Evolutionary conservation across 345 rosid species (phyloP).

Genomic region (Raphanus sativus): DNA sequence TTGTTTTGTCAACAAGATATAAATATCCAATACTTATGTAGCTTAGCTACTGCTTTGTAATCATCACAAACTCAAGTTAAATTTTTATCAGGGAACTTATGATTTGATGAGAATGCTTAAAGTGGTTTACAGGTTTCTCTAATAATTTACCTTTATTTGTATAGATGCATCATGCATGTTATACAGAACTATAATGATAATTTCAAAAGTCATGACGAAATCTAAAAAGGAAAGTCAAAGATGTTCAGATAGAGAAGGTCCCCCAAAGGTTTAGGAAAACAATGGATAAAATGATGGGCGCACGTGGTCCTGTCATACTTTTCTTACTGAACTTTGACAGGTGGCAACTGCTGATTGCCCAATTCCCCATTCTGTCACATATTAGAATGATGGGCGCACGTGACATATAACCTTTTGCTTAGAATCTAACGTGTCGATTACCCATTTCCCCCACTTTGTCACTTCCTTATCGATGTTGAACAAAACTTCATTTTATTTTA

Average conservation of each 20-base stretch:
- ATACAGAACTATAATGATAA: neutral
- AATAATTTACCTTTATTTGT: neutral
- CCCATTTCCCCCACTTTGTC: slow-evolving; percentile 31
- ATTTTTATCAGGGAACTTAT: neutral
- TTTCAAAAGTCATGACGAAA: slow-evolving; percentile 4
- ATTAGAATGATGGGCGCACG: slow-evolving; percentile 34
- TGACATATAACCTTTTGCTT: slow-evolving; percentile 2
- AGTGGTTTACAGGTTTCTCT: neutral
- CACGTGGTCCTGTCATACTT: slow-evolving; percentile 22
- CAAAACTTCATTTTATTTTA: neutral
- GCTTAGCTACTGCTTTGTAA: too few relatives aligned
- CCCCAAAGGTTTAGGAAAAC: slow-evolving; percentile 34
- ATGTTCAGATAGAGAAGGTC: slow-evolving; percentile 22
- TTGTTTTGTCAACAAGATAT: neutral
- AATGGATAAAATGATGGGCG: slow-evolving; percentile 37
- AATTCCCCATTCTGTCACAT: neutral
- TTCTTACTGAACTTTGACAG: neutral
- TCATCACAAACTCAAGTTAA: too few relatives aligned
- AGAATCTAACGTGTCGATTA: slow-evolving; percentile 37
- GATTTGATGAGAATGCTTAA: neutral
- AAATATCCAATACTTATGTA: neutral
- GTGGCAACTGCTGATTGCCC: slow-evolving; percentile 12
- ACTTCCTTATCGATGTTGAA: slow-evolving; percentile 22
- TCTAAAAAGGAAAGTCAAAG: slow-evolving; percentile 38
- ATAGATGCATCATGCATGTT: too few relatives aligned